Percentiles rank a stretch among this genome's conserved stretches.
Evolutionary conservation across 495 filamentous ascomycete genomes (phyloP).

Genomic region (Talaromyces adpressus): DNA sequence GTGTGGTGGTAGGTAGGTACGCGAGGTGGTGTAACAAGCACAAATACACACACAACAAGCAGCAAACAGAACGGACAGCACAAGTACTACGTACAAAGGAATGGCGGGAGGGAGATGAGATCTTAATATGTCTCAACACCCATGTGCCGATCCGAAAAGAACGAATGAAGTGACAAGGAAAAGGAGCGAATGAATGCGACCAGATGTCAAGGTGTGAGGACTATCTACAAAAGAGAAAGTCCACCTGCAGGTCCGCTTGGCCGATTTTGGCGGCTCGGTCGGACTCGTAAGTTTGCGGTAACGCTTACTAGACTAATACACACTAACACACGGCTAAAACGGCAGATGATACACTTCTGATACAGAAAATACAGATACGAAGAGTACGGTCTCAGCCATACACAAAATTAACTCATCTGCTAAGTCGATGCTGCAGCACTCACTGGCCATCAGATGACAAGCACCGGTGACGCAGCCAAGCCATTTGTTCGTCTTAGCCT

Average conservation of each 20-base stretch:
- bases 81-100: background rate
- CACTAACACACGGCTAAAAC: background rate
- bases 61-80: background rate
- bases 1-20: background rate
- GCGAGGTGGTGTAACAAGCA: background rate
- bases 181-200: background rate
- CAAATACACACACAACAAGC: background rate
- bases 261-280: background rate
- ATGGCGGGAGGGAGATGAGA: background rate
- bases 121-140: background rate
- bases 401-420: background rate
- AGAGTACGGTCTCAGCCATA: background rate
- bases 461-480: background rate
- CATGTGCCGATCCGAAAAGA: background rate
- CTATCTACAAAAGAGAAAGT: background rate
- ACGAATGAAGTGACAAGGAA: background rate
- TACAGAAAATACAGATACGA: background rate
- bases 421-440: background rate
- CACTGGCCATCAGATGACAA: background rate
- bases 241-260: background rate
- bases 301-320: background rate
- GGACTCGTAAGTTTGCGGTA: background rate
- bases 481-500: background rate
- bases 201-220: background rate
- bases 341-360: background rate